Evolutionary conservation across 106 monocot species (phyloP), one percentile per base, ranked within the genome.

Genomic region (Phalaenopsis aphrodite): DNA sequence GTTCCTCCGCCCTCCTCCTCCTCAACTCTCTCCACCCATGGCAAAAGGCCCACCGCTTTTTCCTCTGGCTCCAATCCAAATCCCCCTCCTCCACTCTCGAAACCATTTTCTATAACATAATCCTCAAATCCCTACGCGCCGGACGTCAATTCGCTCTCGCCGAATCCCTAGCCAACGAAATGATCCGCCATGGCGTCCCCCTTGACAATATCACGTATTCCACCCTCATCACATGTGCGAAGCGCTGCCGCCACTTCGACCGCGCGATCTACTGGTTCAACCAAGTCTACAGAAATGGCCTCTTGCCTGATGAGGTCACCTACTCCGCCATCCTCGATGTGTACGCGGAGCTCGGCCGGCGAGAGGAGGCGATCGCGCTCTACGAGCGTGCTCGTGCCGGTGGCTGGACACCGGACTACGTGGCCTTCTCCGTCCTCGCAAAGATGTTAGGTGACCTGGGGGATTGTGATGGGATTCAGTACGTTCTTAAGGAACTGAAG

Each of bases 151-250:
- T 82, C 82, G 83, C 89, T 42, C 79, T 80, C 24, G 93, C 87
- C 56, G 95, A 99, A 16, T 6, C 19, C 39, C 87, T 99, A 65
- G 93, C 91, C 43, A 36, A n/a, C 23, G 83, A 90, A 75, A 99
- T 99, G 95, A 17, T 93, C 65, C 80, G 79, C 41, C n/a, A 42
- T 5, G 86, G 84, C 8, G 77, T 83, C 2, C 65, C 78, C 12
- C 88, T 88, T 21, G 99, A 99, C 55, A 99, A 99, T 79, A 78
- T 99, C 61, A 99, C 99, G 17, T 99, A 93, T 80, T 99, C 94
- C 39, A 99, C 99, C 5, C 41, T 99, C 80, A 99, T 99, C 84
- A 88, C 95, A 48, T 85, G 88, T 43, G 88, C 91, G 41, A 90
- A 90, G 78, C 82, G 84, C 21, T 90, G 89, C 87, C 76, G 87